phyloP scores from a whole-genome alignment of 139 green algal species.

The Tetradesmus lagerheimii region DNA sequence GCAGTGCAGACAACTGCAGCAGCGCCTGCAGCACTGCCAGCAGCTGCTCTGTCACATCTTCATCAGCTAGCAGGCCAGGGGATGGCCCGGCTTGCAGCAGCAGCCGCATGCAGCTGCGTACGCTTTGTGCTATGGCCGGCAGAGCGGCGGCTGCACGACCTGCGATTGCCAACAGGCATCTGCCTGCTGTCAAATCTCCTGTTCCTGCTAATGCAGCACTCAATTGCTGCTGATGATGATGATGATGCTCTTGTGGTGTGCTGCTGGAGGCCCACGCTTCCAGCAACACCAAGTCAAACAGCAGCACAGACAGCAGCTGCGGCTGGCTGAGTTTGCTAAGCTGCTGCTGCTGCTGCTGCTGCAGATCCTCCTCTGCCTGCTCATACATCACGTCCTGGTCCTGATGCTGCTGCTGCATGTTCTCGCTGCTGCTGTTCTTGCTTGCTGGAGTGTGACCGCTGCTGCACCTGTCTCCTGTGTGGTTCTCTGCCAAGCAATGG shows the following conservation, averaged over 20 bases:
- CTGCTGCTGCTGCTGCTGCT: conserved; percentile 11
- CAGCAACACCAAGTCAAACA: conserved; percentile 35
- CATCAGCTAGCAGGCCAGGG: background rate
- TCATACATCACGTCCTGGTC: background rate
- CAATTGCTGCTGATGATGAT: background rate
- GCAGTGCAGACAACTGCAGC: background rate
- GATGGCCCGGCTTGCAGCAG: background rate
- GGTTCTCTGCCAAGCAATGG: background rate
- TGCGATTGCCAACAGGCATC: background rate
- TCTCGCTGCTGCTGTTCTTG: background rate
- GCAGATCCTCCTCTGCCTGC: background rate
- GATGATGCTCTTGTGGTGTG: background rate
- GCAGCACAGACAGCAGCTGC: conserved; percentile 1
- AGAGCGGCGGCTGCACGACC: background rate
- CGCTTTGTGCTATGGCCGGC: background rate
- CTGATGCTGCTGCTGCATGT: background rate
- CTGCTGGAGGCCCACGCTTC: background rate
- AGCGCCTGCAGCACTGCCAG: conserved; percentile 18
- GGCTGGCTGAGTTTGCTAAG: background rate
- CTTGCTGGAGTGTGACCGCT: background rate
- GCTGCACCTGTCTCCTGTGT: background rate
- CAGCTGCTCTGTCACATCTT: conserved; percentile 28
- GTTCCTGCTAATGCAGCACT: background rate
- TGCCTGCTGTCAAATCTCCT: background rate
- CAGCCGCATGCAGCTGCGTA: background rate